Conservation (phyloP, 2,329 filamentous ascomycete genomes). For the Monosporascus ibericus region DNA sequence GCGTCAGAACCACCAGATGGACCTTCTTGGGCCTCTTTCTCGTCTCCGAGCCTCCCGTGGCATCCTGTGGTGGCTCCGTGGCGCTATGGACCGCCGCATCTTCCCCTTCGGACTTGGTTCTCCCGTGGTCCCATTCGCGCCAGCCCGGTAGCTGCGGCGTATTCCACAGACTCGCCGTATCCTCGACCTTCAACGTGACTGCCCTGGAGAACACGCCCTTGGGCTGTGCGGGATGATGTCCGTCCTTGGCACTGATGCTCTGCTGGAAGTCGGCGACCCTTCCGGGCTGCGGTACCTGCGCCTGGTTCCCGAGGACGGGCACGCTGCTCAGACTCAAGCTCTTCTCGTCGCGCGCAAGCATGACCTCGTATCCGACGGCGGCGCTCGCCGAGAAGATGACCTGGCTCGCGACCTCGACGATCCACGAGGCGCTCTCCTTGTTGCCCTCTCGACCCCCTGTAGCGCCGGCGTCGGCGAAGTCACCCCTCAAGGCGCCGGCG, state of each 20-base stretch:
- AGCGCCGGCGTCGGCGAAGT: slow-evolving; percentile 38
- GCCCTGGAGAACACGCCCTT: slow-evolving; percentile 82
- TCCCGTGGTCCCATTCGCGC: slow-evolving; percentile 36
- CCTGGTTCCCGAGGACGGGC: slow-evolving; percentile 38
- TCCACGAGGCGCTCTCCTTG: slow-evolving; percentile 56
- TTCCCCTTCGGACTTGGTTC: slow-evolving; percentile 19
- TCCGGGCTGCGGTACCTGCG: slow-evolving; percentile 56
- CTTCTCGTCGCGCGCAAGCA: slow-evolving; percentile 80
- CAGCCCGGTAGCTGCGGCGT: slow-evolving; percentile 74
- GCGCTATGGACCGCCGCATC: slow-evolving; percentile 12
- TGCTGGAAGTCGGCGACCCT: slow-evolving; percentile 72
- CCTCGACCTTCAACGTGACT: slow-evolving; percentile 71
- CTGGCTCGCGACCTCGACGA: slow-evolving; percentile 87
- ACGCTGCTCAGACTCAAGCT: slow-evolving; percentile 61
- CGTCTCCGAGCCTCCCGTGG: slow-evolving; percentile 14
- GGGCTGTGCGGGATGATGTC: slow-evolving; percentile 54
- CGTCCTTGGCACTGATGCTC: slow-evolving; percentile 49
- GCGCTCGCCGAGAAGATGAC: slow-evolving; percentile 90
- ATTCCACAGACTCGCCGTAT: slow-evolving; percentile 88
- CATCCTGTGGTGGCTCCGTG: slow-evolving; percentile 13
- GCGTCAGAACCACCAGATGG: slow-evolving; percentile 86
- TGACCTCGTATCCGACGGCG: slow-evolving; percentile 78
- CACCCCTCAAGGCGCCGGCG: slow-evolving; percentile 36
- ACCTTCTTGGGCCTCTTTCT: slow-evolving; percentile 64
- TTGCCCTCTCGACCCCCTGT: slow-evolving; percentile 49